Percentiles rank a stretch among this genome's conserved stretches.
Conservation (phyloP, 306 rosid genomes). For the Lathyrus oleraceus region DNA sequence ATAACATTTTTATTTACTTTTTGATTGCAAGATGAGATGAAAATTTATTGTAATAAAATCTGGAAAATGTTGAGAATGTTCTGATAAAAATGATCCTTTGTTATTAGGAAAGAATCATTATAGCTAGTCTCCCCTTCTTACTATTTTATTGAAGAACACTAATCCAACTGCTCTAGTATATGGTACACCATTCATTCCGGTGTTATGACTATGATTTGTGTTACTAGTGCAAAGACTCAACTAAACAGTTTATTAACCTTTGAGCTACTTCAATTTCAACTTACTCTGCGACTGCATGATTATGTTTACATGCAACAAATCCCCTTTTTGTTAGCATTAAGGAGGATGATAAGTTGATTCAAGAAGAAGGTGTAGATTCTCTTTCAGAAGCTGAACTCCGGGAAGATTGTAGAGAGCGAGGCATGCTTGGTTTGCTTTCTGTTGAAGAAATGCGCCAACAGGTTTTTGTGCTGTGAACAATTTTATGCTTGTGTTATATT, state of each 20-base stretch:
- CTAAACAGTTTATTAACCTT: constrained; percentile 15
- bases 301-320: constrained; percentile 12
- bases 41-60: constrained; percentile 8
- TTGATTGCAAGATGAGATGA: constrained; percentile 12
- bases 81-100: neutral
- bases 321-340: constrained; percentile 62
- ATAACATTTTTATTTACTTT: constrained; percentile 12
- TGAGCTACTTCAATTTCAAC: neutral
- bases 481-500: constrained; percentile 33
- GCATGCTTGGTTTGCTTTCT: constrained; percentile 93
- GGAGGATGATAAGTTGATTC: constrained; percentile 86
- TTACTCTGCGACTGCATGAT: neutral
- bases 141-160: neutral
- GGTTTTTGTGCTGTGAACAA: constrained; percentile 47
- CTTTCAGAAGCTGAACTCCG: constrained; percentile 94
- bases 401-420: constrained; percentile 95
- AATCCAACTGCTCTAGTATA: constrained; percentile 20
- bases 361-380: constrained; percentile 90
- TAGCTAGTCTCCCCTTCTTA: neutral
- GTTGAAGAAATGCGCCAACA: constrained; percentile 98
- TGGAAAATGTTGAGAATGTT: neutral
- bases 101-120: constrained; percentile 8
- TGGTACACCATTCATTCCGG: neutral
- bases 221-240: constrained; percentile 13
- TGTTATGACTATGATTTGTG: constrained; percentile 17